Percentiles rank a stretch among this genome's conserved stretches.
These are phyloP conservation scores for Phytophthora agathidicida DNA, from an alignment of 352 stramenopile genomes.

Conservation along the genomic window DNA sequence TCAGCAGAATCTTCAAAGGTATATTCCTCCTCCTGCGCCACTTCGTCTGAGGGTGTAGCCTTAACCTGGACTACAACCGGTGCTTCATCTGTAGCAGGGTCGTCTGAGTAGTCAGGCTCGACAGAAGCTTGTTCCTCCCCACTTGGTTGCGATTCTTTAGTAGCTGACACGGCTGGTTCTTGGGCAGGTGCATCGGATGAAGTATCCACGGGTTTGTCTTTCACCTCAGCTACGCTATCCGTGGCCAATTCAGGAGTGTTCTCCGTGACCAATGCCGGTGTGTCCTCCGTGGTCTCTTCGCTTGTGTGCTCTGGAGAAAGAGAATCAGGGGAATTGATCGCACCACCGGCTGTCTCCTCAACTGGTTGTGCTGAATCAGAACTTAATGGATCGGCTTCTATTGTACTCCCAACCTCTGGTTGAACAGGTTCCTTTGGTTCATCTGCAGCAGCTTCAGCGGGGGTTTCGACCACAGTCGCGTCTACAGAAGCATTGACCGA, in stretches of 20 bases:
- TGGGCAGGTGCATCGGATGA: neutral
- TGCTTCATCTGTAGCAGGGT: slow-evolving; percentile 6
- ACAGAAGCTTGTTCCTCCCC: neutral
- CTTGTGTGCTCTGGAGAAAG: neutral
- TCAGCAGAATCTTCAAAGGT: neutral
- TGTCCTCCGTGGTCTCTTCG: neutral
- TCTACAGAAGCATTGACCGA: neutral
- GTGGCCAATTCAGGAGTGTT: neutral
- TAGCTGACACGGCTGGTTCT: neutral
- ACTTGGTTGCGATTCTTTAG: slow-evolving; percentile 5
- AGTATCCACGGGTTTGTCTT: neutral
- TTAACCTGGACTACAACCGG: neutral
- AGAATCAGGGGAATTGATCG: neutral
- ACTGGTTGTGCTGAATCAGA: neutral
- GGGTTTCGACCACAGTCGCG: neutral
- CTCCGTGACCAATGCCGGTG: neutral
- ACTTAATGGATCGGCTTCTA: neutral
- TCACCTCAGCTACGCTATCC: slow-evolving; percentile 1
- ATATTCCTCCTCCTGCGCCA: neutral
- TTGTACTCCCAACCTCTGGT: neutral
- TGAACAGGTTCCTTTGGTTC: neutral
- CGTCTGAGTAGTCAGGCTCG: slow-evolving; percentile 11
- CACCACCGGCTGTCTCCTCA: neutral
- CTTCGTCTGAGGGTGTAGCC: neutral
- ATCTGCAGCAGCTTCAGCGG: neutral